Evolutionary conservation across 768 basidiomycete species (phyloP).

Genomic region (Phallus indusiatus): DNA sequence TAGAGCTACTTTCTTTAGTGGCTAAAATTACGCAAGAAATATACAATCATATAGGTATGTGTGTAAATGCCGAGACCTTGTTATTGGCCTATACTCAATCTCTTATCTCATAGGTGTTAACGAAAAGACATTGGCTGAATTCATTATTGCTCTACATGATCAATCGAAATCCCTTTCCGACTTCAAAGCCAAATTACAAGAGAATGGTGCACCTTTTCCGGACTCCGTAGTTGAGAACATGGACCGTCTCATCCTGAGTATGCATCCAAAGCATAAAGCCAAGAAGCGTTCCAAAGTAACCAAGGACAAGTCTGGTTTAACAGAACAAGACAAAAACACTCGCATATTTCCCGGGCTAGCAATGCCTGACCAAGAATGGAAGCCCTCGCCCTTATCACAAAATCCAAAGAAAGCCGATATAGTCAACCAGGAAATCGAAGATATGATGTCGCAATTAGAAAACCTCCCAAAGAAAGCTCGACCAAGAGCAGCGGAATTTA

Average conservation of each 20-base stretch:
- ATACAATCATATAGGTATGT: constrained; percentile 56
- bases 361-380: constrained; percentile 63
- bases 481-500: constrained; percentile 26
- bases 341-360: constrained; percentile 89
- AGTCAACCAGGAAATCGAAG: constrained; percentile 81
- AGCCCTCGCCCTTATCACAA: constrained; percentile 29
- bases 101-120: constrained; percentile 42
- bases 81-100: background rate
- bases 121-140: constrained; percentile 94
- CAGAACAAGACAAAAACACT: constrained; percentile 67
- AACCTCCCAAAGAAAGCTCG: constrained; percentile 55
- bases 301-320: constrained; percentile 23
- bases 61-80: background rate
- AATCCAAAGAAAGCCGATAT: constrained; percentile 56
- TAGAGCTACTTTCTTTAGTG: constrained; percentile 87
- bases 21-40: constrained; percentile 90
- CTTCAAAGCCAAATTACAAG: constrained; percentile 75
- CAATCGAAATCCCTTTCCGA: constrained; percentile 65
- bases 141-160: constrained; percentile 85
- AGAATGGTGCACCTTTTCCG: constrained; percentile 75
- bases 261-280: constrained; percentile 96
- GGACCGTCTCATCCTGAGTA: constrained; percentile 85
- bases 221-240: constrained; percentile 88
- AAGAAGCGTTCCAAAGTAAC: constrained; percentile 33
- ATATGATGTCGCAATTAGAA: constrained; percentile 72